phyloP scores from a whole-genome alignment of 1,284 basidiomycete genomes.

The Pulchroboletus neoregius region DNA sequence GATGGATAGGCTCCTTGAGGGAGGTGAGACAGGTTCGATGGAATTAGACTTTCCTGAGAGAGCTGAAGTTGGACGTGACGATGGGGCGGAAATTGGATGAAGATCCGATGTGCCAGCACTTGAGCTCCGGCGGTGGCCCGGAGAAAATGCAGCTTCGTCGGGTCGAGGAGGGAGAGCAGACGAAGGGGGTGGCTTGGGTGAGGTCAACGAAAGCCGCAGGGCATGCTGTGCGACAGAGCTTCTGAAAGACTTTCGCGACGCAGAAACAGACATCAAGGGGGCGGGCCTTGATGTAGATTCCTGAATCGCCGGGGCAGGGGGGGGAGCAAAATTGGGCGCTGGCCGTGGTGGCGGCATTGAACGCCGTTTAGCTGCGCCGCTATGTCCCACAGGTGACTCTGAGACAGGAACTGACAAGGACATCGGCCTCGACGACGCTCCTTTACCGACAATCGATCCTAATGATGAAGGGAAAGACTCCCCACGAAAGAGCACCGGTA shows the following conservation, averaged over 20 bases:
- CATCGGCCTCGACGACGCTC: constrained; percentile 17
- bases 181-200: constrained; percentile 59
- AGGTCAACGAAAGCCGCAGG: constrained; percentile 55
- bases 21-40: constrained; percentile 20
- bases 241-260: constrained; percentile 43
- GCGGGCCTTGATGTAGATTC: constrained; percentile 25
- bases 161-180: constrained; percentile 55
- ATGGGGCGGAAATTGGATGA: constrained; percentile 41
- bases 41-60: constrained; percentile 7
- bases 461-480: constrained; percentile 12
- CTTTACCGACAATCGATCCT: constrained; percentile 6
- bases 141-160: constrained; percentile 41
- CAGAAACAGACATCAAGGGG: constrained; percentile 42
- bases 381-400: constrained; percentile 12
- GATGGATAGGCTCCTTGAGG: constrained; percentile 43
- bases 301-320: constrained; percentile 52
- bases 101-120: constrained; percentile 14
- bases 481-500: constrained; percentile 12
- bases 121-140: constrained; percentile 37
- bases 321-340: constrained; percentile 62
- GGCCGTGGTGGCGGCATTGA: constrained; percentile 70
- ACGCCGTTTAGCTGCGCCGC: constrained; percentile 42
- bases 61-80: constrained; percentile 35
- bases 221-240: constrained; percentile 51
- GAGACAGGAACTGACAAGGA: constrained; percentile 18